These are phyloP conservation scores for Auricularia heimuer DNA, from an alignment of 768 basidiomycete species.

Conservation along the genomic window DNA sequence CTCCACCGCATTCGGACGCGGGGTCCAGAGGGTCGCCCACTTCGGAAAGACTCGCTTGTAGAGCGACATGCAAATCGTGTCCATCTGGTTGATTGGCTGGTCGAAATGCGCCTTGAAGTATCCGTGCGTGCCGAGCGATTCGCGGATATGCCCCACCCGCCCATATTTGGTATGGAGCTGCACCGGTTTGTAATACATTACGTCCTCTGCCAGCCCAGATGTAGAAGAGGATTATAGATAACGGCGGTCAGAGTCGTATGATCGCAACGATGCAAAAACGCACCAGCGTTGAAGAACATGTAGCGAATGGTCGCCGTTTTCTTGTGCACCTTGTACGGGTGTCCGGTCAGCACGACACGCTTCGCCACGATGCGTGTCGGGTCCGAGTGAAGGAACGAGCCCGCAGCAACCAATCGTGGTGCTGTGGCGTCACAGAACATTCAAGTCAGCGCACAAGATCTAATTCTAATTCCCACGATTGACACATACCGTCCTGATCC, in stretches of 20 bases:
- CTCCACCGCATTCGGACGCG: conserved; percentile 1
- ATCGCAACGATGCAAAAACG: conserved; percentile 9
- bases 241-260: not conserved
- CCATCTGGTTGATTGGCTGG: conserved; percentile 90
- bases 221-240: not conserved
- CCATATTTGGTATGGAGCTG: conserved; percentile 90
- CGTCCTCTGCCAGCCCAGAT: conserved; percentile 43
- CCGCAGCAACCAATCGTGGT: conserved; percentile 81
- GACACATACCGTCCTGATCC: conserved; percentile 49
- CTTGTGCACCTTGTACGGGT: conserved; percentile 95
- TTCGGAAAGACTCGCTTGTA: conserved; percentile 94
- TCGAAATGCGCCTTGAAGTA: conserved; percentile 97
- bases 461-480: not conserved
- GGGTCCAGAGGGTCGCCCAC: conserved; percentile 56
- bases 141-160: conserved; percentile 77
- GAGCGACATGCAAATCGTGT: conserved; percentile 88
- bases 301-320: conserved; percentile 95
- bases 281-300: conserved; percentile 93
- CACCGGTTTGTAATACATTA: conserved; percentile 87
- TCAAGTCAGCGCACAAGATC: conserved; percentile 1
- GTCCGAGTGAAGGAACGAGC: conserved; percentile 79
- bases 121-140: conserved; percentile 92
- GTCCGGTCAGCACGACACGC: conserved; percentile 89
- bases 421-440: conserved; percentile 28
- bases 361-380: conserved; percentile 88